A percentile compares a stretch with the other conserved stretches of the same genome.
phyloP scores from a whole-genome alignment of 441 rosid species.

The Erodium trifolium region DNA sequence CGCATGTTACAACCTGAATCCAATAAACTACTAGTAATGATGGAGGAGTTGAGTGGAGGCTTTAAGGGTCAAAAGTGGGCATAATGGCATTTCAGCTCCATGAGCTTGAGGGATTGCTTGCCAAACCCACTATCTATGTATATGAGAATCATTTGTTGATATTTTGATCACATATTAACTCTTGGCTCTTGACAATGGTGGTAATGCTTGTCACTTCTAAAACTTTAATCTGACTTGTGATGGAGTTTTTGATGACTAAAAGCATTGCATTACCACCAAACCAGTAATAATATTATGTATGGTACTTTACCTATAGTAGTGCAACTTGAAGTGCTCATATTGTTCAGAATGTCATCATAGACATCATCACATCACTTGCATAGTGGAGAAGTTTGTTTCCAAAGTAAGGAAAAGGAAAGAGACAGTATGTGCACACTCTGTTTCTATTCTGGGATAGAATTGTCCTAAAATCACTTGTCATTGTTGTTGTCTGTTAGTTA shows the following conservation, averaged over 20 bases:
- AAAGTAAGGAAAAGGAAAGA: not conserved
- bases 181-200: not conserved
- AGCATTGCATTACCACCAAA: not conserved
- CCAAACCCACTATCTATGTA: not conserved
- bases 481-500: not conserved
- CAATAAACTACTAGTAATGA: not conserved
- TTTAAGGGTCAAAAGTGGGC: not conserved
- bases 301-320: too few species aligned
- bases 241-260: slow-evolving; percentile 1
- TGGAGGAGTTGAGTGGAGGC: not conserved
- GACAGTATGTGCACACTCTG: not conserved
- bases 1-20: too few species aligned
- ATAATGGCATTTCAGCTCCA: not conserved
- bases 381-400: not conserved
- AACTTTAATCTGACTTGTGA: not conserved
- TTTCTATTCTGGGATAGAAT: not conserved
- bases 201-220: slow-evolving; percentile 8
- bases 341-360: not conserved
- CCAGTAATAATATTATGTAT: too few species aligned
- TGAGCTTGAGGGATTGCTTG: not conserved
- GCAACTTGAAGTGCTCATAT: not conserved
- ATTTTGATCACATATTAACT: too few species aligned
- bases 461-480: not conserved
- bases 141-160: too few species aligned
- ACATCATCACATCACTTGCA: not conserved